Evolutionary conservation across 2,329 filamentous ascomycete species (phyloP), one percentile per base, ranked within the genome.

Genomic region (Aspergillus transmontanensis): DNA sequence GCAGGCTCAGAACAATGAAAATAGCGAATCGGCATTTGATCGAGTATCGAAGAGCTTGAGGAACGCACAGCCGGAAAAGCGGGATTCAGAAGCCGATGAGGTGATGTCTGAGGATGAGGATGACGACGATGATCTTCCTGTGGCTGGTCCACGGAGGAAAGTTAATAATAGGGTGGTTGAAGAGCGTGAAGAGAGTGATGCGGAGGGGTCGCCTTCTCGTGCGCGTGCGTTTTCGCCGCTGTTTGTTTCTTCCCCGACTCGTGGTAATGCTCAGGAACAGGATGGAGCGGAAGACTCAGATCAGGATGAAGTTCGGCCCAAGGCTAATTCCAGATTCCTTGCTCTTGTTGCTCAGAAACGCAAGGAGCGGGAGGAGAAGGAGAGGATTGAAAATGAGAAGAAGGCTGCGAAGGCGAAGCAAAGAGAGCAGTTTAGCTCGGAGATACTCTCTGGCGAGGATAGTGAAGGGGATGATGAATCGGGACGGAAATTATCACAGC

Each of bases 331-430:
- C 46, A 87, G 89, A 6, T 89, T 96, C 71, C 82, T 88, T 64
- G 90, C 89, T 9, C 85, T 96, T 0, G 85, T 95, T 12, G 87
- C 88, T 53, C 86, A 87, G 70, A 95, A 94, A 72, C 86, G 89
- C 57, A 85, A 89, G 65, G 90, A 95, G 73, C 85, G 90, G 9
- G 80, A 89, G 41, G 89, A 86, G 4, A 87, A 84, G 58, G 90
- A 95, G 70, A 87, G 85, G 23, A 84, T 74, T 50, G 80, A 82
- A 69, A 76, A 73, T 41, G 76, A 78, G 68, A 80, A 78, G 71
- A 76, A 75, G 57, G 76, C 75, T 9, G 76, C 75, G 12, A 74
- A 73, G 50, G 65, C 65, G 58, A 73, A 74, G 57, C 69, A 72
- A 64, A 64, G 73, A 65, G 63, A 76, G 64, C 67, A 77, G 30